Evolutionary conservation across 2,329 filamentous ascomycete species (phyloP).

Genomic region (Didymosphaeria variabile): DNA sequence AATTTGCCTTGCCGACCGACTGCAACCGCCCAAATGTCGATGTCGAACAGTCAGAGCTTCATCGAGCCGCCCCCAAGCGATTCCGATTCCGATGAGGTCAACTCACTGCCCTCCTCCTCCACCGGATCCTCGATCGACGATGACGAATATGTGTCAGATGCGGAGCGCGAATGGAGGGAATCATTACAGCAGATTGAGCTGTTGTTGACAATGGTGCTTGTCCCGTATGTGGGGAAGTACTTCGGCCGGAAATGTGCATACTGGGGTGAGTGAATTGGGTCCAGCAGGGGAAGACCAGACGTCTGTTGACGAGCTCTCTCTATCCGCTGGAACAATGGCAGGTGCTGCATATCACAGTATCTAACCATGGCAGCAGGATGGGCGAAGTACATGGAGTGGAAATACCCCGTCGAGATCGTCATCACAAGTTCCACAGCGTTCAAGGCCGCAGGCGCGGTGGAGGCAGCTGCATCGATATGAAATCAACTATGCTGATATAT

Average conservation of each 20-base stretch:
- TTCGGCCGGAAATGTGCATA: conserved; percentile 94
- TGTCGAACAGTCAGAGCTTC: conserved; percentile 50
- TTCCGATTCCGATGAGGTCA: conserved; percentile 55
- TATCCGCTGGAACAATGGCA: not conserved
- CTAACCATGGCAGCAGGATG: conserved; percentile 69
- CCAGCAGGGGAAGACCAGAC: not conserved
- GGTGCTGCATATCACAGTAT: not conserved
- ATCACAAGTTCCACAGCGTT: conserved; percentile 57
- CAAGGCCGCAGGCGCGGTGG: conserved; percentile 57
- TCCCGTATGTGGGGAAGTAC: conserved; percentile 94
- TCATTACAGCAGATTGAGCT: conserved; percentile 93
- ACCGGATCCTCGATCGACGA: conserved; percentile 63
- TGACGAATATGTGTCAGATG: conserved; percentile 75
- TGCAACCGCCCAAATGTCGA: conserved; percentile 41
- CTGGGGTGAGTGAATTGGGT: conserved; percentile 74
- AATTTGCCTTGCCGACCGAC: conserved; percentile 9
- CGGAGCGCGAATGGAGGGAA: conserved; percentile 93
- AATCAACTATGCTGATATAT: not conserved
- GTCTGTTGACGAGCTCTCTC: not conserved
- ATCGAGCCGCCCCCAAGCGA: conserved; percentile 42
- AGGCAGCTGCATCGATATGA: conserved; percentile 57
- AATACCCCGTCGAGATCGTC: conserved; percentile 80
- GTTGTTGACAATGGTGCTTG: conserved; percentile 90
- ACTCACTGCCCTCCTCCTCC: conserved; percentile 62
- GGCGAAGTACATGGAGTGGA: conserved; percentile 94